Conservation (phyloP, 257 asterid genomes). For the Primulina tabacum region DNA sequence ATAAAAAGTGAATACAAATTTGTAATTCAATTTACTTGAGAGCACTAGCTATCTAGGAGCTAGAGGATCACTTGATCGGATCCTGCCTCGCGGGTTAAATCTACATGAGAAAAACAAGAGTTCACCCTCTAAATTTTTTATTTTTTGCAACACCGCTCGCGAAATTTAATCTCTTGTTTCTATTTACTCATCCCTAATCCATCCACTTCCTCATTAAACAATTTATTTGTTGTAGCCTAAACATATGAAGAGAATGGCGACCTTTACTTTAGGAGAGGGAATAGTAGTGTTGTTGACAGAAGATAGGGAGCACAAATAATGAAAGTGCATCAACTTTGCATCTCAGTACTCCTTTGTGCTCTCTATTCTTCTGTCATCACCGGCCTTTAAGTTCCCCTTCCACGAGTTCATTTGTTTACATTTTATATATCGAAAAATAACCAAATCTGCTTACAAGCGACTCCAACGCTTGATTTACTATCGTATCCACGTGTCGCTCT, state of each 20-base stretch:
- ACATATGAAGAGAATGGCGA: neutral
- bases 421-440: neutral
- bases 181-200: too few relatives aligned
- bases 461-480: too few relatives aligned
- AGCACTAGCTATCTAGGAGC: neutral
- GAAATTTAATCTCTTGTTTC: too few relatives aligned
- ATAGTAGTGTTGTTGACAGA: constrained; percentile 26
- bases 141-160: too few relatives aligned
- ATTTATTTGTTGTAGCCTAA: too few relatives aligned
- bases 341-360: constrained; percentile 70
- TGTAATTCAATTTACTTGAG: neutral
- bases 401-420: neutral
- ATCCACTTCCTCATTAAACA: too few relatives aligned
- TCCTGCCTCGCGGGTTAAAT: too few relatives aligned
- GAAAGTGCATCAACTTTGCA: constrained; percentile 41
- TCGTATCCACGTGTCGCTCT: too few relatives aligned
- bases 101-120: too few relatives aligned
- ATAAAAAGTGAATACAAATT: too few relatives aligned
- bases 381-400: constrained; percentile 20
- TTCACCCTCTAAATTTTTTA: too few relatives aligned
- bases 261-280: constrained; percentile 5
- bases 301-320: constrained; percentile 34
- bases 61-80: neutral
- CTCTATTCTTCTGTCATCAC: constrained; percentile 83
- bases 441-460: too few relatives aligned